Evolutionary conservation across 75 land plant species (phyloP), one percentile per base, ranked within the genome.

Genomic region (Selaginella moellendorffii): DNA sequence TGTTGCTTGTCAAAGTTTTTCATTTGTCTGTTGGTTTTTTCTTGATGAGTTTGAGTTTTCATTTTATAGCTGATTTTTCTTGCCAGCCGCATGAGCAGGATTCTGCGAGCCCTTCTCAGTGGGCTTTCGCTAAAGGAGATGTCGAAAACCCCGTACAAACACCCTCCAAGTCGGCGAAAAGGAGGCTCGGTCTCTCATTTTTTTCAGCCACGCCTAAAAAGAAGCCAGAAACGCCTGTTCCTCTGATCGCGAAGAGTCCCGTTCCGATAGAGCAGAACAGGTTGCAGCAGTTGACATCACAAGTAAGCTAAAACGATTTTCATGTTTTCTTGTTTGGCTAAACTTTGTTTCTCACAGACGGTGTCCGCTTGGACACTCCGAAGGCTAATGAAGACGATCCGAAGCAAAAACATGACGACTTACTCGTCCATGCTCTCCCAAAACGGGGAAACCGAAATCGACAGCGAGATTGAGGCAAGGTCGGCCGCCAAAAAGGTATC

Each of bases 361-460:
- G 71, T 72, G 29, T 72, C 74, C 17, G 74, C 70, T 25, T 72
- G 74, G 74, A 72, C 74, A 18, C 56, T 72, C 20, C 63, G 54
- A 29, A 53, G 73, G 58, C 26, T 71, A 24, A 72, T 72, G 58
- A 72, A 72, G 63, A 54, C 59, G 19, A 69, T 72, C 31, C 63
- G 74, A 30, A 67, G 61, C 1, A 42, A 60, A 9, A 72, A 67
- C 54, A 67, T 72, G 71, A 46, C 61, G 28, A 68, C 70, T 2
- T 67, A 72, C 18, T 51, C 74, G 18, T 72, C 74, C 26, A 67
- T 72, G 52, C 0, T 72, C 19, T 61, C 71, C 14, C 28, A 59
- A 9, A 68, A 72, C 10, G 29, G 19, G 24, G 26, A 12, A 24
- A 56, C 62, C 59, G 74, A 72, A 28, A 72, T 72, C 12, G 70